Conservation (phyloP, 2,329 filamentous ascomycete species). For the Neophaeococcomyces mojaviensis region DNA sequence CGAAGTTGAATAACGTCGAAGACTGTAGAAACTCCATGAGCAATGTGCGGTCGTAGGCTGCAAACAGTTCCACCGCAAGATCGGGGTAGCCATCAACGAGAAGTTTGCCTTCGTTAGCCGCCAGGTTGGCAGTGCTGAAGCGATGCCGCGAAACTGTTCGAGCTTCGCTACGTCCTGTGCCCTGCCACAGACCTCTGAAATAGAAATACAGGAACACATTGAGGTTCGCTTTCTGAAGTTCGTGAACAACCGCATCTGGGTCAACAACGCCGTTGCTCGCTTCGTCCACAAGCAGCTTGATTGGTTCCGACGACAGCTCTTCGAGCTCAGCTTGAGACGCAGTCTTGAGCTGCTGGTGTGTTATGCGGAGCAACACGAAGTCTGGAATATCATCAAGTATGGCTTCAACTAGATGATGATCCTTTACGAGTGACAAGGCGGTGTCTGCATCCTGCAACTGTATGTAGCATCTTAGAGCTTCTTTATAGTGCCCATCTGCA, state of each 20-base stretch:
- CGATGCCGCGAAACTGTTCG: conserved; percentile 30
- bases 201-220: conserved; percentile 86
- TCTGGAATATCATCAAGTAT: conserved; percentile 83
- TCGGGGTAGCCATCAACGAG: conserved; percentile 84
- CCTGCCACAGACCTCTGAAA: conserved; percentile 75
- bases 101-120: conserved; percentile 51
- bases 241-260: conserved; percentile 67
- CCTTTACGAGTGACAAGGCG: conserved; percentile 75
- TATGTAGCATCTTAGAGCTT: conserved; percentile 85
- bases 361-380: conserved; percentile 80
- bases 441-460: conserved; percentile 84
- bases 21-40: conserved; percentile 81
- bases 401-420: conserved; percentile 82
- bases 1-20: conserved; percentile 82
- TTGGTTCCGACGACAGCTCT: conserved; percentile 71
- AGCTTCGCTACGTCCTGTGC: conserved; percentile 41
- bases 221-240: conserved; percentile 62
- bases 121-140: conserved; percentile 36
- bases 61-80: conserved; percentile 77
- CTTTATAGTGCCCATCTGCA: conserved; percentile 68
- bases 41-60: conserved; percentile 68
- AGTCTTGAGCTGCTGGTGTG: conserved; percentile 57
- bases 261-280: conserved; percentile 80
- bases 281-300: conserved; percentile 80
- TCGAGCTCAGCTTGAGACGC: conserved; percentile 66